Percentiles rank a stretch among this genome's conserved stretches.
Conservation (phyloP, 2,329 filamentous ascomycete species). For the Fusarium keratoplasticum region DNA sequence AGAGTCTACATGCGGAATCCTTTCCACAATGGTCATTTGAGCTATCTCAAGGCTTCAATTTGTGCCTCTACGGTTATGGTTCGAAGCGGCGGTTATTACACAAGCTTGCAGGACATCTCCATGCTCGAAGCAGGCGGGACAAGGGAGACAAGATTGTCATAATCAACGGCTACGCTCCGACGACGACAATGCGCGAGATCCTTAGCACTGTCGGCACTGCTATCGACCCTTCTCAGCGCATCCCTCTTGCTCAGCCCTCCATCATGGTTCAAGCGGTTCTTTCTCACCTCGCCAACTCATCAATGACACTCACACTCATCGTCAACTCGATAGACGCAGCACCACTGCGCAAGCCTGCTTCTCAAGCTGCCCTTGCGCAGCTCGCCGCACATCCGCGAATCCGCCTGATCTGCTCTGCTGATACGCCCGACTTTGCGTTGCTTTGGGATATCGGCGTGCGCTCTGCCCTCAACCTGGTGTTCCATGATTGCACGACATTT, state of each 20-base stretch:
- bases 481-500: slow-evolving; percentile 96
- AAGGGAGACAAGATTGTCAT: slow-evolving; percentile 72
- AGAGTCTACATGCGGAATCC: slow-evolving; percentile 80
- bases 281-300: slow-evolving; percentile 62
- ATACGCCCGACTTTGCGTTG: slow-evolving; percentile 87
- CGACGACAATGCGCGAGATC: slow-evolving; percentile 75
- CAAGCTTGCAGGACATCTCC: slow-evolving; percentile 79
- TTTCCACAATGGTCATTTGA: slow-evolving; percentile 96
- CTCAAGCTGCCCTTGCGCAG: slow-evolving; percentile 79
- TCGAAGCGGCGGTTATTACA: slow-evolving; percentile 84
- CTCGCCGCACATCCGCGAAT: slow-evolving; percentile 80
- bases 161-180: slow-evolving; percentile 84
- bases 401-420: slow-evolving; percentile 81
- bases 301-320: slow-evolving; percentile 70
- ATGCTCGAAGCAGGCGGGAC: slow-evolving; percentile 48
- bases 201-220: slow-evolving; percentile 76
- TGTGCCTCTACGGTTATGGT: slow-evolving; percentile 93
- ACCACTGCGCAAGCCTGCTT: slow-evolving; percentile 76
- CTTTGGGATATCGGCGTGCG: slow-evolving; percentile 92
- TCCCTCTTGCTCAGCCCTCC: slow-evolving; percentile 71
- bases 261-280: slow-evolving; percentile 77
- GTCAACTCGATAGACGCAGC: slow-evolving; percentile 89
- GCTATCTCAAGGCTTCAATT: slow-evolving; percentile 84
- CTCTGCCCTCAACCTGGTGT: slow-evolving; percentile 85
- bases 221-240: slow-evolving; percentile 62